phyloP scores from a whole-genome alignment of 305 asterid genomes.

The Nicotiana rustica region DNA sequence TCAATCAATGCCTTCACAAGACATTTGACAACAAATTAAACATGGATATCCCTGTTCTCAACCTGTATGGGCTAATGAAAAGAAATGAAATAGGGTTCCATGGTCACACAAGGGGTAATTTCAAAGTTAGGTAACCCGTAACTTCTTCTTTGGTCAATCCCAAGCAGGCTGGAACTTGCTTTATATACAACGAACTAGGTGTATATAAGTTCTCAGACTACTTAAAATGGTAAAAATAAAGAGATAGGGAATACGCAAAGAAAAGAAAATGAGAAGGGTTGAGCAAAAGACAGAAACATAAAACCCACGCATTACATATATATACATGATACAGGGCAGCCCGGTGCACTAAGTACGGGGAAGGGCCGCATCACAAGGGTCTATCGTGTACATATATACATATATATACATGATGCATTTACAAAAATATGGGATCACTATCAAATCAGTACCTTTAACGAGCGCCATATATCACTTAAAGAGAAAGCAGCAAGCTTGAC shows the following conservation, averaged over 20 bases:
- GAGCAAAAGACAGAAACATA: constrained; percentile 8
- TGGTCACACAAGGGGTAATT: constrained; percentile 1
- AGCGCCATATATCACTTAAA: constrained; percentile 84
- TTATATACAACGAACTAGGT: neutral
- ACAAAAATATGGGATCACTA: constrained; percentile 17
- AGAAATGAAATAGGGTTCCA: neutral
- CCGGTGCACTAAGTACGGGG: too few species aligned
- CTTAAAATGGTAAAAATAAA: neutral
- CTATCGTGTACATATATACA: neutral
- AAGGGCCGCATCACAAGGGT: too few species aligned
- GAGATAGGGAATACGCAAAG: neutral
- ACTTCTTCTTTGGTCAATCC: neutral
- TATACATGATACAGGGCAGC: neutral
- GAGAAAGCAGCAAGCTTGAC: constrained; percentile 94
- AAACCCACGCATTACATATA: neutral
- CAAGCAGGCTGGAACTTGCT: constrained; percentile 11
- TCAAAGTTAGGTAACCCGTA: neutral
- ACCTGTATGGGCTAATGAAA: constrained; percentile 2
- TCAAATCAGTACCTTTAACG: constrained; percentile 67
- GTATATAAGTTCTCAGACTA: neutral
- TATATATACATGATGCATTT: neutral
- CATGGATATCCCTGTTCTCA: constrained; percentile 17
- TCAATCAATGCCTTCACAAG: constrained; percentile 1
- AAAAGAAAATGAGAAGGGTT: constrained; percentile 26
- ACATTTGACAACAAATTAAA: neutral